Base-by-base conservation (phyloP, 75 land plant species). In the Isoetes taiwanensis region DNA sequence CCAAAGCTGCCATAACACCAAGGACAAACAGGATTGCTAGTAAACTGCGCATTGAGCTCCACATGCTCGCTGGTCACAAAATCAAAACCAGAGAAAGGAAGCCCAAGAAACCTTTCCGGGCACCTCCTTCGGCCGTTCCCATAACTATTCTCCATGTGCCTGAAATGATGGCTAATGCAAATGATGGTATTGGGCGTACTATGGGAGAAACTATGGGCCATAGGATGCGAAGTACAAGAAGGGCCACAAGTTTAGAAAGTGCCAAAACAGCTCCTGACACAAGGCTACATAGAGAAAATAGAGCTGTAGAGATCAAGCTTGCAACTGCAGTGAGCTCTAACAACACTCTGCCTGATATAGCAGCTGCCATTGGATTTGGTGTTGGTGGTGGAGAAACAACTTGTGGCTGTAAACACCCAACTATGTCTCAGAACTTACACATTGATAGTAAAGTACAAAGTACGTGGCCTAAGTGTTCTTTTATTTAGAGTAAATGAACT, bases 321-420 rank as follows among this genome's bases (percentile, higher is more conserved):
- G 82, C 81, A 29, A 79, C 59, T 57, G 75, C 64, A 16, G 68
- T 79, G 42, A 91, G 72, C 61, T 86, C 97, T 32, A 81, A 64
- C 77, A 83, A 40, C 57, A 86, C 42, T 60, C 85, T 78, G 63
- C 84, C 84, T 21, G 94, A 86, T 57, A 91, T 80, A 9, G 84
- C 71, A 26, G 88, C 74, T 32, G 93, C 91, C 23, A 83, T 81
- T 2, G 94, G 83, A 75, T 86, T 68, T 37, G 94, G 97, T 34
- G 54, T 66, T 19, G 71, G 64, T 6, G 82, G 72, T 12, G 80
- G 66, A 29, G 70, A 68, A 11, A 71, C 78, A 16, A 80, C 75
- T 64, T 64, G 74, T 25, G 94, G 80, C 94, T 89, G 90, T 64
- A 77, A 27, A n/a, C n/a, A n/a, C n/a, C n/a, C n/a, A n/a, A n/a